Percentiles rank a stretch among this genome's conserved stretches.
These are phyloP conservation scores for Xylaria venustula DNA, from an alignment of 495 filamentous ascomycete species.

Conservation along the genomic window DNA sequence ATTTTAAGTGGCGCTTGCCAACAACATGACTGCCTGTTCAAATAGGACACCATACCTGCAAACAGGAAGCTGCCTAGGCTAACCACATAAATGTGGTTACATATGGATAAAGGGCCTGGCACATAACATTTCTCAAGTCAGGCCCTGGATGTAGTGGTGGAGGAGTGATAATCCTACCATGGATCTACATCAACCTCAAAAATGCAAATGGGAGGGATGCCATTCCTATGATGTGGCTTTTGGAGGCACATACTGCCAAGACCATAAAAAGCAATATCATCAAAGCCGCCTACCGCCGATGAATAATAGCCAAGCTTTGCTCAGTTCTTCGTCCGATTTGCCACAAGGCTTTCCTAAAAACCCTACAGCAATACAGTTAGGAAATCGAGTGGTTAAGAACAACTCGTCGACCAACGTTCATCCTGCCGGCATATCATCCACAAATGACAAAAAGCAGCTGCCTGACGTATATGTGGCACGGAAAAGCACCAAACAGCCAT, in stretches of 20 bases:
- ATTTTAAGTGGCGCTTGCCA: not conserved
- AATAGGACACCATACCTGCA: not conserved
- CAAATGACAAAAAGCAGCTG: constrained; percentile 23
- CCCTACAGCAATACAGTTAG: not conserved
- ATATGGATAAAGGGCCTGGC: constrained; percentile 11
- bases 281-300: not conserved
- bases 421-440: not conserved
- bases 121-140: constrained; percentile 2
- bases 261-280: not conserved
- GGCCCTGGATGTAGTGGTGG: not conserved
- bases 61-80: not conserved
- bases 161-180: not conserved
- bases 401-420: not conserved
- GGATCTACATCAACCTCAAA: constrained; percentile 4
- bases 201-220: constrained; percentile 11
- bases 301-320: not conserved
- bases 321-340: not conserved
- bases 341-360: not conserved
- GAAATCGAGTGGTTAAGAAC: not conserved
- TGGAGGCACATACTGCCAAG: constrained; percentile 1
- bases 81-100: constrained; percentile 4
- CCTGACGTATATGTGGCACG: constrained; percentile 21
- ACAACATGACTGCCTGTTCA: constrained; percentile 12
- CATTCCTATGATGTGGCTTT: not conserved
- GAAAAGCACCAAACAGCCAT: constrained; percentile 10